Evolutionary conservation across 2,329 filamentous ascomycete species (phyloP).

Genomic region (Aspergillus sp.): DNA sequence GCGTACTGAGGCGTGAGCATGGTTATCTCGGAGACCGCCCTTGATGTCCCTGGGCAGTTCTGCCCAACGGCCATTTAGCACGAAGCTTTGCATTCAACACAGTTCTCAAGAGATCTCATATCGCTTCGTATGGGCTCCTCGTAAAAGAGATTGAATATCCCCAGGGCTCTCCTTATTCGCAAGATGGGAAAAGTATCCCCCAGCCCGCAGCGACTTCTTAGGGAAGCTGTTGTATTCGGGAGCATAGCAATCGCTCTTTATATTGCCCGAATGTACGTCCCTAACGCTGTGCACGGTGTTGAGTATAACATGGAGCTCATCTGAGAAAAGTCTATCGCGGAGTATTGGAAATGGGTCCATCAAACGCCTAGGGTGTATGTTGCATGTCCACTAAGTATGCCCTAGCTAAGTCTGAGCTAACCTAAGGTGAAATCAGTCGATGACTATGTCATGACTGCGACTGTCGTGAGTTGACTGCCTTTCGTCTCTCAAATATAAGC

Average conservation of each 20-base stretch:
- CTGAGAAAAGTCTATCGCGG: slow-evolving; percentile 1
- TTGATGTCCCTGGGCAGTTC: neutral
- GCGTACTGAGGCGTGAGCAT: neutral
- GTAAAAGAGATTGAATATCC: neutral
- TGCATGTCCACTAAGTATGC: neutral
- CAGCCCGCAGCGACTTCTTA: slow-evolving; percentile 27
- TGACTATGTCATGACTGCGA: slow-evolving; percentile 39
- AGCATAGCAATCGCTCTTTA: slow-evolving; percentile 29
- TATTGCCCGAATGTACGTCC: slow-evolving; percentile 29
- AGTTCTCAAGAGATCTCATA: neutral
- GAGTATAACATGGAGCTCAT: neutral
- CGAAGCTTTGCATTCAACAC: neutral
- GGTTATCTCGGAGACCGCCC: neutral
- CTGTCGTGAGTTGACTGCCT: slow-evolving; percentile 32
- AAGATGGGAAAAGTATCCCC: slow-evolving; percentile 32
- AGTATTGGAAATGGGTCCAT: slow-evolving; percentile 3
- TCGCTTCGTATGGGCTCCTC: neutral
- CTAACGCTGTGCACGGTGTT: neutral
- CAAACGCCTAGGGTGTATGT: slow-evolving; percentile 3
- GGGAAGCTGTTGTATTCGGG: slow-evolving; percentile 32
- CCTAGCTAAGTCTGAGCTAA: neutral
- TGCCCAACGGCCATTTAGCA: neutral
- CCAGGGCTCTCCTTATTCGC: neutral
- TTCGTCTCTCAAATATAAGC: neutral
- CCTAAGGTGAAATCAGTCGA: slow-evolving; percentile 24